Percentiles rank a stretch among this genome's conserved stretches.
Conservation (phyloP, 371 early-diverging fungal species). For the Chytridium lagenaria region DNA sequence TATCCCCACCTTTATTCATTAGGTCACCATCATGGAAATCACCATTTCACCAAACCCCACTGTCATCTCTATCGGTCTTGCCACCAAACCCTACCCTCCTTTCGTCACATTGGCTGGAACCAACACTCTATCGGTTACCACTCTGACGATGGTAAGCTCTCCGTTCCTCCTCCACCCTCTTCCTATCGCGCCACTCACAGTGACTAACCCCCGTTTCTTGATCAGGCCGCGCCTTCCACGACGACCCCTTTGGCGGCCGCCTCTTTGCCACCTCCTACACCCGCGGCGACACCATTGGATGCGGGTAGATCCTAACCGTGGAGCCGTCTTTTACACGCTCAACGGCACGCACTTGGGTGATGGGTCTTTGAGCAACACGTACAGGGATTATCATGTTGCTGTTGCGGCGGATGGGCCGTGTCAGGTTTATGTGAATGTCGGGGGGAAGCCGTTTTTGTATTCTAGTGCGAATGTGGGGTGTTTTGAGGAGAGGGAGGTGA, state of each 20-base stretch:
- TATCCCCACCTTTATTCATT: no score
- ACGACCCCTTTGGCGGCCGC: constrained; percentile 14
- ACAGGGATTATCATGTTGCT: neutral
- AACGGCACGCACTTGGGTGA: constrained; percentile 18
- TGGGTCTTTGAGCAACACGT: neutral
- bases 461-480: constrained; percentile 7
- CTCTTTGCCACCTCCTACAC: constrained; percentile 17
- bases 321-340: constrained; percentile 14
- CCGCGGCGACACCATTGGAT: constrained; percentile 1
- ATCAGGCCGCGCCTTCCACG: constrained; percentile 15
- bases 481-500: no score
- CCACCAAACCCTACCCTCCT: constrained; percentile 30
- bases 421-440: neutral
- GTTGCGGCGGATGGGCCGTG: constrained; percentile 11
- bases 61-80: constrained; percentile 20
- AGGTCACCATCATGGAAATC: constrained; percentile 9
- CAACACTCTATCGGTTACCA: constrained; percentile 24
- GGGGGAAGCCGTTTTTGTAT: constrained; percentile 13
- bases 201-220: no score
- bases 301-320: constrained; percentile 18
- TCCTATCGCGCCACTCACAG: no score
- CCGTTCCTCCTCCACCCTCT: no score
- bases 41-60: constrained; percentile 9
- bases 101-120: constrained; percentile 35
- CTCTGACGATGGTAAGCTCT: constrained; percentile 30